These are phyloP conservation scores for Gnomoniopsis sp. DNA, from an alignment of 2,329 filamentous ascomycete genomes.

Conservation along the genomic window DNA sequence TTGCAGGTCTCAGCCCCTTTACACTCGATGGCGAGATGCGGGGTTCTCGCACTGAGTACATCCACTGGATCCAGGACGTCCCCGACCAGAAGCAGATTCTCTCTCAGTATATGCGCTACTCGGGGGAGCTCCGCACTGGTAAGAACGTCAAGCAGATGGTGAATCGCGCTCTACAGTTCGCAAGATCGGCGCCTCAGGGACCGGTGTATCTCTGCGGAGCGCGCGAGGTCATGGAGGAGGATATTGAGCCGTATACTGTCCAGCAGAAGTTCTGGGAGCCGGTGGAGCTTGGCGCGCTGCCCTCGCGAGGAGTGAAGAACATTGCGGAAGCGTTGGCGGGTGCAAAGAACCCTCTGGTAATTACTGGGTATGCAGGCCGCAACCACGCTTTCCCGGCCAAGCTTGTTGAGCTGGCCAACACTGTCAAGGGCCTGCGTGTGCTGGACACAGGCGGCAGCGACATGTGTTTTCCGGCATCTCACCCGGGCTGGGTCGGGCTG, in stretches of 20 bases:
- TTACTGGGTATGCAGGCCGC: constrained; percentile 69
- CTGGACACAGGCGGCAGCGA: constrained; percentile 75
- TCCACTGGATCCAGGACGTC: constrained; percentile 42
- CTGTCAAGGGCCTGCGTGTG: constrained; percentile 65
- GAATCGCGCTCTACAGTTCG: constrained; percentile 79
- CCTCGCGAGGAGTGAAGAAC: constrained; percentile 47
- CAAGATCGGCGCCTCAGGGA: constrained; percentile 70
- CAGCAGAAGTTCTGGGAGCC: constrained; percentile 68
- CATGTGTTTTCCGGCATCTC: constrained; percentile 75
- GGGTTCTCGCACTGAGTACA: constrained; percentile 38
- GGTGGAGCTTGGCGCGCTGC: constrained; percentile 62
- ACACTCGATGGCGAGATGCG: constrained; percentile 41
- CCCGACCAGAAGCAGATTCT: constrained; percentile 52
- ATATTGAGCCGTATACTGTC: constrained; percentile 69
- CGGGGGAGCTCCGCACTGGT: constrained; percentile 78
- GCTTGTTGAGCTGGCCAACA: constrained; percentile 65
- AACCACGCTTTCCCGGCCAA: constrained; percentile 61
- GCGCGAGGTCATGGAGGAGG: constrained; percentile 81
- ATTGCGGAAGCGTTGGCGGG: constrained; percentile 62
- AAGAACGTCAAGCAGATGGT: constrained; percentile 88
- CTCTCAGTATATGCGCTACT: constrained; percentile 80
- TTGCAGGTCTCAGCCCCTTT: constrained; percentile 41
- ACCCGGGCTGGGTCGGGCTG: constrained; percentile 66
- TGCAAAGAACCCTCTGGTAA: constrained; percentile 64
- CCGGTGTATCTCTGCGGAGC: constrained; percentile 78